Base-by-base conservation (phyloP, 306 rosid genomes). In the Rosa lucieae region DNA sequence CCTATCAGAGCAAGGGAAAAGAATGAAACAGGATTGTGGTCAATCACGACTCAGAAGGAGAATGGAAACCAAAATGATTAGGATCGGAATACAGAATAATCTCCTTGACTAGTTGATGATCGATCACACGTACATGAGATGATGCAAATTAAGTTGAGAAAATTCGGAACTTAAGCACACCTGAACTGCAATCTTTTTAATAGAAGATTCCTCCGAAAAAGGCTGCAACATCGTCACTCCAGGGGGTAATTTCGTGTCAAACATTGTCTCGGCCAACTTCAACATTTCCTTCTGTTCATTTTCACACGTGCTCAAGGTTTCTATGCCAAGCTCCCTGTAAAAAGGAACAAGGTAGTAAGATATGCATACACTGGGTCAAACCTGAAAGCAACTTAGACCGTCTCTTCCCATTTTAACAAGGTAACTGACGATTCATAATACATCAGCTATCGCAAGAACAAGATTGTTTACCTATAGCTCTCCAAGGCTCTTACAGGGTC, bases 161-260 rank as follows among this genome's bases (percentile, higher is more conserved):
- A 40, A 14, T 40, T 44, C 67, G 79, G 68, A 47, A 71, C 49
- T 56, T 62, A 39, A 15, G 66, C 55, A 67, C 79, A 95, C 99
- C 96, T 72, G 84, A 89, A 95, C 98, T 12, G 80, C 92, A 82
- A 95, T 52, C 78, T 93, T 95, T 85, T 92, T 95, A 39, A 95
- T 95, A 2, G 99, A 90, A 79, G 99, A 93, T 59, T 91, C 99
- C 29, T 95, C 99, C 0, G 97, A 77, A 78, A 95, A 95, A 74
- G 97, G 99, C 83, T 95, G 99, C 84, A 95, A 85, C 98, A 90
- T 89, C 20, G 51, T 51, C 72, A 88, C 95, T 67, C 99, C 97
- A 9, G 98, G 98, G 62, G 99, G 99, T 79, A 95, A 77, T 75
- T 86, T 93, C n/a, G 99, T 93, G 85, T 95, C 99, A 37, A 93